Base-by-base conservation (phyloP, 345 rosid species). In the Aegle marmelos region DNA sequence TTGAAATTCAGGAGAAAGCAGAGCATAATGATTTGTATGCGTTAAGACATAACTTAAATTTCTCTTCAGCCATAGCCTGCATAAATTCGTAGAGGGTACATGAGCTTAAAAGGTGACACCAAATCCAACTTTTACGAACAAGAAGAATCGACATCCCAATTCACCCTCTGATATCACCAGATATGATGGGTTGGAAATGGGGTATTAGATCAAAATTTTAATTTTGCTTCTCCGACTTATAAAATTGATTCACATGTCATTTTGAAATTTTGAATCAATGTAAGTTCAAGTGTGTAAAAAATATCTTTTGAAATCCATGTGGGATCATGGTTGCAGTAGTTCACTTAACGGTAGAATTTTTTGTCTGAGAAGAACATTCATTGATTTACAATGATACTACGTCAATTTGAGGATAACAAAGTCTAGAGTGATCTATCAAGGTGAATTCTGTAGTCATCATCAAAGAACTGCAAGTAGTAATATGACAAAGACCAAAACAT, bases 21-120 rank as follows among this genome's bases (percentile, higher is more conserved):
- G 83, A 78, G 72, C 94, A 90, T 5, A 93, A 81, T 2, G 99
- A 91, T 80, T 90, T 88, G 89, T 95, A 95, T 57, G 99, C 97
- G 39, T 81, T 79, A 54, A 90, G 91, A 73, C 97, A 92, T 10
- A 87, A 80, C 76, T 93, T 93, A 81, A 95, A 95, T 85, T 90
- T 95, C 90, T 95, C 99, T 85, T 85, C 91, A 1, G 99, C 99
- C 66, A 68, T 80, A 11, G 82, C 92, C 97, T 93, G 95, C 83
- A 79, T 41, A 57, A 4, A 70, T 41, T 59, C 78, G 73, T 58
- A 74, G 1, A 67, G 31, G 45, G 28, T 16, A 24, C 7, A 24
- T 45, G 7, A 78, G 68, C 5, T 54, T 14, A 39, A 28, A 74
- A 73, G 0, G 19, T 13, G 9, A 8, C 5, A 64, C 0, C 2